Evolutionary conservation across 2,329 filamentous ascomycete species (phyloP).

Genomic region (Pestalotiopsis sp.): DNA sequence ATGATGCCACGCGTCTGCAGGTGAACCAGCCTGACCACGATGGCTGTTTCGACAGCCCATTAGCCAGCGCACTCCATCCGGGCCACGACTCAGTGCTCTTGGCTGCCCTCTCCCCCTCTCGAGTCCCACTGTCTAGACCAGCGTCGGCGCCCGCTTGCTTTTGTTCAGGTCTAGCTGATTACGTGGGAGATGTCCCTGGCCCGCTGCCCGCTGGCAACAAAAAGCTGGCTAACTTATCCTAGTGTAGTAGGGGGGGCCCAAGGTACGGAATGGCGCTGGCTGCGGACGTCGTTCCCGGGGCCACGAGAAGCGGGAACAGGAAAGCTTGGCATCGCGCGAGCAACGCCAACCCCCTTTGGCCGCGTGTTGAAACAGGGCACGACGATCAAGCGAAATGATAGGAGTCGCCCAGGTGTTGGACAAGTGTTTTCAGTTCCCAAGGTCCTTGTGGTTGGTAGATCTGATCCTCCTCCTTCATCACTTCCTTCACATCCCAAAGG

Average conservation of each 20-base stretch:
- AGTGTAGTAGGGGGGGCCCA: not conserved
- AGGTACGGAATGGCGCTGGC: not conserved
- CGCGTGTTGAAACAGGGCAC: conserved; percentile 3
- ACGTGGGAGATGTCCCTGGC: conserved; percentile 1
- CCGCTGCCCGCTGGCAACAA: not conserved
- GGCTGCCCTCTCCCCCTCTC: not conserved
- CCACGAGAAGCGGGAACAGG: not conserved
- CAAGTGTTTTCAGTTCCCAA: not conserved
- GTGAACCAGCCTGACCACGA: not conserved
- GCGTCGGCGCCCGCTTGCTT: not conserved
- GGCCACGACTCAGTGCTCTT: not conserved
- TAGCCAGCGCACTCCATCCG: not conserved
- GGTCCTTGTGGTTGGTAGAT: not conserved
- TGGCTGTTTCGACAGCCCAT: not conserved
- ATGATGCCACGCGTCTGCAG: conserved; percentile 5
- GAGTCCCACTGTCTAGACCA: conserved; percentile 3
- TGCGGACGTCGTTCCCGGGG: not conserved
- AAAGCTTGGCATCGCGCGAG: conserved; percentile 8
- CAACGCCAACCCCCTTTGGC: not conserved
- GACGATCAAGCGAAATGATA: conserved; percentile 7
- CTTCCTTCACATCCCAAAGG: not conserved
- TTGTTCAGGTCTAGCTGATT: not conserved
- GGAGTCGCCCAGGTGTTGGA: not conserved
- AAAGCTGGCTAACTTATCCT: too few relatives aligned
- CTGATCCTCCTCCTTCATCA: not conserved